Base-by-base conservation (phyloP, 2,329 filamentous ascomycete genomes). In the Chrysosporium keratinophilum region DNA sequence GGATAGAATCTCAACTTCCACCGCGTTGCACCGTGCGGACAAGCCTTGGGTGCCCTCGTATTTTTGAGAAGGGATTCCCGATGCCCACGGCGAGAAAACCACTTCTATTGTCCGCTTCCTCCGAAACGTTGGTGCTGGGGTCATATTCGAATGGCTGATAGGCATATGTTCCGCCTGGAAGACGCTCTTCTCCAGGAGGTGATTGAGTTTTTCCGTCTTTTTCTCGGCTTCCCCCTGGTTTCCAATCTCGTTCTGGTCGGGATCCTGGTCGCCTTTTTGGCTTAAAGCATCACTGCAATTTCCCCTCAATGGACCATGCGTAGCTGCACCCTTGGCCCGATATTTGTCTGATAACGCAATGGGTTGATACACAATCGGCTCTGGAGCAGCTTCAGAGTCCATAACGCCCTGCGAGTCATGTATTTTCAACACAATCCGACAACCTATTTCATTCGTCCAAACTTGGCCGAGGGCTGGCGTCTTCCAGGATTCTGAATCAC, bases 381-480 rank as follows among this genome's bases (percentile, higher is more conserved):
- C 15, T 11, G 6, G n/a, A 4, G 20, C 17, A 23, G 14, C 4
- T 12, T 12, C 10, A 10, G 12, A 1, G 39, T 6, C 15, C 52
- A 20, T 37, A 31, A 49, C 56, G 53, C 23, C 49, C 40, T 57
- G 56, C 57, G 23, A 59, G 50, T 84, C 82, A 47, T 81, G 74
- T 64, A 90, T 89, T 64, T 90, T 81, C 50, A 97, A 73, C 0
- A 86, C 88, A 56, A 97, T 81, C 10, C 91, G 84, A 61, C 83
- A 84, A 1, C 87, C 82, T 47, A 96, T 82, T 72, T 96, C 90
- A 31, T 89, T 91, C 2, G 88, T 83, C 91, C 91, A 97, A 10
- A 94, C 85, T 6, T 95, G 76, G 0, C 91, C 91, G 20, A 97
- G 71, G 5, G 87, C 87, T 0, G 91, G 91, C 0, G 87, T 95